A percentile compares a stretch with the other conserved stretches of the same genome.
phyloP scores from a whole-genome alignment of 805 yeast genomes.

The Wickerhamiella vanderwaltii region DNA sequence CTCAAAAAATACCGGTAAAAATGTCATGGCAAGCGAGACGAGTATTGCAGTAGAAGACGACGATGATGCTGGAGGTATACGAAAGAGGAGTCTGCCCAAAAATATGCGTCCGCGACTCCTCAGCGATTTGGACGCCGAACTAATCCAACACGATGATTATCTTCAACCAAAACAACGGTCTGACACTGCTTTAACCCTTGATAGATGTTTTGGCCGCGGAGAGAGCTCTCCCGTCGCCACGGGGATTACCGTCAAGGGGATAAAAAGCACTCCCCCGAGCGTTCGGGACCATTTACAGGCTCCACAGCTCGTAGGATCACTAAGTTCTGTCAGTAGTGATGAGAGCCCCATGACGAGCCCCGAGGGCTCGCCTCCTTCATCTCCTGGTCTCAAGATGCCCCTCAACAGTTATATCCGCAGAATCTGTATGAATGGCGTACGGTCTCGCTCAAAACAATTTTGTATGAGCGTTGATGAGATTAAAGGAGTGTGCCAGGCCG shows the following conservation, averaged over 20 bases:
- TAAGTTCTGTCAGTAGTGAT: neutral
- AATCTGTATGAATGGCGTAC: conserved; percentile 22
- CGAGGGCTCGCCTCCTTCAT: conserved; percentile 1
- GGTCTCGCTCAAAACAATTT: conserved; percentile 33
- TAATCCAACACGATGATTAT: conserved; percentile 2
- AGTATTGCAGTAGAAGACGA: conserved; percentile 22
- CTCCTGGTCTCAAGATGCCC: conserved; percentile 5
- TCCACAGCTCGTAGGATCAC: conserved; percentile 4
- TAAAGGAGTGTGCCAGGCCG: conserved; percentile 66
- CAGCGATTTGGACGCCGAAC: conserved; percentile 1
- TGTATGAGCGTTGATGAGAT: conserved; percentile 81
- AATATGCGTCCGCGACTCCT: conserved; percentile 9
- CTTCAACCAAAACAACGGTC: neutral
- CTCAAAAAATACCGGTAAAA: conserved; percentile 16
- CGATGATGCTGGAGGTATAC: conserved; percentile 23
- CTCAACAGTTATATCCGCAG: conserved; percentile 19
- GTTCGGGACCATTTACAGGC: too few species aligned
- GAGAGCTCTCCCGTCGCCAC: neutral
- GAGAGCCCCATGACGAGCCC: conserved; percentile 12
- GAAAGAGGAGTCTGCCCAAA: conserved; percentile 12
- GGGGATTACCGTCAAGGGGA: neutral
- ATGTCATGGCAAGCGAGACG: conserved; percentile 12
- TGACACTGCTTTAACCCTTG: conserved; percentile 8
- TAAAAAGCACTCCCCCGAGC: neutral
- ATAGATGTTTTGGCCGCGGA: conserved; percentile 5